Evolutionary conservation across 2,329 filamentous ascomycete species (phyloP).

Genomic region (Pseudocercospora crystallina): DNA sequence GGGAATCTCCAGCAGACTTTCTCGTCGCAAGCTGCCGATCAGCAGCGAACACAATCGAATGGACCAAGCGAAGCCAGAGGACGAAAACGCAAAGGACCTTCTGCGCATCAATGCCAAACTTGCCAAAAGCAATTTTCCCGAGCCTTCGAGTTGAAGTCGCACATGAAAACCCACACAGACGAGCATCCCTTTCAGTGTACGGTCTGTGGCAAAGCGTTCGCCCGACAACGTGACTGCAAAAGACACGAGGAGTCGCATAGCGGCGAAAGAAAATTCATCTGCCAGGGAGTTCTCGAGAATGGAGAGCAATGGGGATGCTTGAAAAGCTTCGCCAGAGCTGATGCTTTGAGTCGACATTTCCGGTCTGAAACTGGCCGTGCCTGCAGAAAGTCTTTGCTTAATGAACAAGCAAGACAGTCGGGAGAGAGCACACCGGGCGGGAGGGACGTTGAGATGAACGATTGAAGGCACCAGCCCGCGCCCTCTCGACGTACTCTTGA

Average conservation of each 20-base stretch:
- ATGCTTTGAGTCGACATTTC: constrained; percentile 81
- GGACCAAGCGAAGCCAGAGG: no score
- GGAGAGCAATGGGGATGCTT: constrained; percentile 88
- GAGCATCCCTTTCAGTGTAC: constrained; percentile 95
- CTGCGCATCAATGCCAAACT: constrained; percentile 88
- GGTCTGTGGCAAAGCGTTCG: constrained; percentile 93
- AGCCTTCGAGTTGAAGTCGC: constrained; percentile 91
- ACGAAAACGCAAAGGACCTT: constrained; percentile 89
- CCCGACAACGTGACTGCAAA: constrained; percentile 93
- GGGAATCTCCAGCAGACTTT: no score
- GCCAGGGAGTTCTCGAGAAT: constrained; percentile 81
- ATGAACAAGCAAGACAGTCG: no score
- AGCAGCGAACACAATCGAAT: no score
- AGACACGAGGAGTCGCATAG: constrained; percentile 93
- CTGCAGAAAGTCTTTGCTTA: constrained; percentile 46
- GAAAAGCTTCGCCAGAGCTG: constrained; percentile 85
- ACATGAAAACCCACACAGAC: constrained; percentile 92
- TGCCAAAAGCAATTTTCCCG: constrained; percentile 95
- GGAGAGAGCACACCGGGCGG: no score
- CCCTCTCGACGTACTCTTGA: no score
- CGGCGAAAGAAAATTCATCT: constrained; percentile 97
- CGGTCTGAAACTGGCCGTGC: constrained; percentile 89
- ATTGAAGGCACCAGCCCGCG: no score
- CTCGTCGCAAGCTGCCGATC: no score
- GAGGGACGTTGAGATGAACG: no score